Evolutionary conservation across 2,329 filamentous ascomycete genomes (phyloP).

Genomic region (Trichoderma endophyticum): DNA sequence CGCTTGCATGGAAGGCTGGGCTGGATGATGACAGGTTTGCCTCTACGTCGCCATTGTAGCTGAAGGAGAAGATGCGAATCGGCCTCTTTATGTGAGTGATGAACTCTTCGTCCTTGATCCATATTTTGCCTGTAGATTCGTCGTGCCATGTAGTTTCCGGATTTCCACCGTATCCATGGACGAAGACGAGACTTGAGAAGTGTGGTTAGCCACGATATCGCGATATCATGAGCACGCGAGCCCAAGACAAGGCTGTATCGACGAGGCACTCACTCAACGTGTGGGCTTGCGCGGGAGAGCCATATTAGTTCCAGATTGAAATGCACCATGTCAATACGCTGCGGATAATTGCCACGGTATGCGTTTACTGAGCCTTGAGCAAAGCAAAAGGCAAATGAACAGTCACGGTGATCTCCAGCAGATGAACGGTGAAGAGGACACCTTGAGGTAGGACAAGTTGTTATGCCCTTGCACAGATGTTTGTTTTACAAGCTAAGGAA

Average conservation of each 20-base stretch:
- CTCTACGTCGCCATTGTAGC: constrained; percentile 25
- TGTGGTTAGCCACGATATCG: constrained; percentile 22
- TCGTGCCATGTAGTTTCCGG: constrained; percentile 26
- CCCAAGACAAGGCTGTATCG: background rate
- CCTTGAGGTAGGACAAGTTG: background rate
- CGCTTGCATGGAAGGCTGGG: constrained; percentile 25
- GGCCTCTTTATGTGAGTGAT: constrained; percentile 20
- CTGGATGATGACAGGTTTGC: constrained; percentile 26
- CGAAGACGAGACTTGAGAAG: constrained; percentile 23
- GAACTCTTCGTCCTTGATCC: constrained; percentile 27
- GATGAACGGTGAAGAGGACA: background rate
- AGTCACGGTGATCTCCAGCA: background rate
- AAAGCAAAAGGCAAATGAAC: background rate
- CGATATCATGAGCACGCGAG: background rate
- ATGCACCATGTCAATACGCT: background rate
- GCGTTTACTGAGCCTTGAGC: background rate
- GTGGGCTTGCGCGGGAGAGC: constrained; percentile 11
- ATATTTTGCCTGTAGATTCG: constrained; percentile 25
- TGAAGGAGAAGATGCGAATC: constrained; percentile 25
- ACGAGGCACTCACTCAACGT: constrained; percentile 17
- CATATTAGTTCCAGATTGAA: constrained; percentile 16
- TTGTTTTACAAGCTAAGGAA: constrained; percentile 5
- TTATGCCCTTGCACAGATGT: background rate
- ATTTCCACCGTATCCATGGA: constrained; percentile 25
- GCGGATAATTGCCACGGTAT: background rate